phyloP scores from a whole-genome alignment of 192 early-diverging fungal genomes.

The Coemansia sp. region DNA sequence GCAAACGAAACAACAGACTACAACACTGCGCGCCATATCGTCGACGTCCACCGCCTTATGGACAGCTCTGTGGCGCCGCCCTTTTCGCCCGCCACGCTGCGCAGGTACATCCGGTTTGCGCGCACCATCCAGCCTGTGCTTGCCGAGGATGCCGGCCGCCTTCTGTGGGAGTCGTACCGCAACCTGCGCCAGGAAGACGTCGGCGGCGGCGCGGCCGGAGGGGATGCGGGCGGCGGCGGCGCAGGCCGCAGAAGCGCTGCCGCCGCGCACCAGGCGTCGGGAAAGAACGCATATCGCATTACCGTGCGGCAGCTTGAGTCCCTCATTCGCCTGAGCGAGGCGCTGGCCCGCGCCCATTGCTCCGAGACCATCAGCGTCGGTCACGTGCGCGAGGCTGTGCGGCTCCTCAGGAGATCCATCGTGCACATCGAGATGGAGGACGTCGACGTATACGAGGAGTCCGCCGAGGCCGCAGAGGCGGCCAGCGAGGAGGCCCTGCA shows the following conservation, averaged over 20 bases:
- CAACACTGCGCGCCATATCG: constrained; percentile 91
- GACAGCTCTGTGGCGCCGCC: constrained; percentile 74
- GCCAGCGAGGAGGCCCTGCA: constrained; percentile 19
- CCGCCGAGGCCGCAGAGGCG: not conserved
- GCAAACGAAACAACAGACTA: constrained; percentile 85
- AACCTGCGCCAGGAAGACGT: constrained; percentile 87
- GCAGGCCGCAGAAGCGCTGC: not conserved
- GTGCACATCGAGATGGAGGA: constrained; percentile 82
- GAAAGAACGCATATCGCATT: constrained; percentile 80
- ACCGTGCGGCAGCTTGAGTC: constrained; percentile 97
- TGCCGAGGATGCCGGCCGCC: constrained; percentile 72
- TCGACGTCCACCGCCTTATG: constrained; percentile 75
- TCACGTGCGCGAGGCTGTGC: constrained; percentile 84
- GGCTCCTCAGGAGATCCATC: constrained; percentile 86
- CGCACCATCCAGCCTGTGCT: constrained; percentile 82
- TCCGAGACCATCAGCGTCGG: constrained; percentile 63
- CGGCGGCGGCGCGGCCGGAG: constrained; percentile 54
- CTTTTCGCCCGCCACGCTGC: constrained; percentile 73
- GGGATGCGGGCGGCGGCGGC: no score
- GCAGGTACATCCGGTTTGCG: constrained; percentile 88
- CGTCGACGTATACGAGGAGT: constrained; percentile 63
- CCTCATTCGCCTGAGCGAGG: constrained; percentile 95
- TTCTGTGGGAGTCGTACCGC: constrained; percentile 82
- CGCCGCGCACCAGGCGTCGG: constrained; percentile 1
- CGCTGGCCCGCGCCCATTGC: constrained; percentile 87